phyloP scores from a whole-genome alignment of 306 rosid genomes.

The Hippophae rhamnoides region DNA sequence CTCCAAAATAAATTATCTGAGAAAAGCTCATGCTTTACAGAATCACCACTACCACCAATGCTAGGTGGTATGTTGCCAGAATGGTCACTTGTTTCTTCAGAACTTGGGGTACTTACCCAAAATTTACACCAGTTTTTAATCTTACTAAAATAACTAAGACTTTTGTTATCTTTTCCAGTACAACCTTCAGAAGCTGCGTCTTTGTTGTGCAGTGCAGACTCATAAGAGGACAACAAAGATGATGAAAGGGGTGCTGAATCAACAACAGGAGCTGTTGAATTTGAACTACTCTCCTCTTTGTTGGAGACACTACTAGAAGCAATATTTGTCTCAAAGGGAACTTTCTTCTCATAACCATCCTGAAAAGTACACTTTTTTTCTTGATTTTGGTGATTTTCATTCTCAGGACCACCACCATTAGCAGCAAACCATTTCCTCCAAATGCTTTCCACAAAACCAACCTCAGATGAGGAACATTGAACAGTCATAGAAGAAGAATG shows the following conservation, averaged over 20 bases:
- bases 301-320: background rate
- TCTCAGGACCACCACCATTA: slow-evolving; percentile 21
- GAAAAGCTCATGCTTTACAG: slow-evolving; percentile 34
- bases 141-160: slow-evolving; percentile 31
- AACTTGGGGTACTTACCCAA: slow-evolving; percentile 22
- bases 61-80: slow-evolving; percentile 19
- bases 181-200: slow-evolving; percentile 20
- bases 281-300: slow-evolving; percentile 15
- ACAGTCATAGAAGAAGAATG: background rate
- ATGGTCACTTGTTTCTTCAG: slow-evolving; percentile 23
- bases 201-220: slow-evolving; percentile 23
- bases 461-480: slow-evolving; percentile 19
- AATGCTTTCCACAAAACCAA: slow-evolving; percentile 25
- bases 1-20: slow-evolving; percentile 53
- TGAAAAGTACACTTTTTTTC: slow-evolving; percentile 21
- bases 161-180: slow-evolving; percentile 10
- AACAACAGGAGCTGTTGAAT: slow-evolving; percentile 23
- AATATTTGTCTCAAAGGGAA: too few species aligned
- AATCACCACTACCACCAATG: slow-evolving; percentile 5
- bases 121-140: slow-evolving; percentile 38
- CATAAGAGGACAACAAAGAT: slow-evolving; percentile 19
- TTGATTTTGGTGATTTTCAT: slow-evolving; percentile 16
- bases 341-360: slow-evolving; percentile 16
- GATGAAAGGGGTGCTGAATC: slow-evolving; percentile 21
- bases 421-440: slow-evolving; percentile 28